Percentiles rank a stretch among this genome's conserved stretches.
Conservation (phyloP, 1,284 basidiomycete species). For the Trichosporon inkin region DNA sequence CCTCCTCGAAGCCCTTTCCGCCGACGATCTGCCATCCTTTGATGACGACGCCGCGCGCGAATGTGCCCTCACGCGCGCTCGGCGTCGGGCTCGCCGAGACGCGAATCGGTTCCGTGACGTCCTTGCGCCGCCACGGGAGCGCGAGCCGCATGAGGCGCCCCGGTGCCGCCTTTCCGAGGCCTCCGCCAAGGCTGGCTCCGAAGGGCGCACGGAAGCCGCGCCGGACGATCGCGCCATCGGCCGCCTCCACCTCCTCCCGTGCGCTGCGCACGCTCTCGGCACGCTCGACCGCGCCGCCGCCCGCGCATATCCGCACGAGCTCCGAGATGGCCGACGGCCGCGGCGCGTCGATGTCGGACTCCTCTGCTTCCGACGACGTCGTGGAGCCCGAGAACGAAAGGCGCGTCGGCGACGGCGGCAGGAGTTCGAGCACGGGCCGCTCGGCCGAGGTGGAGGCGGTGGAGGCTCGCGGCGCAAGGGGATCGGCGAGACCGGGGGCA, state of each 20-base stretch:
- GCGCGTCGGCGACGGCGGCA: conserved; percentile 1
- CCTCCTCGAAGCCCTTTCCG: conserved; percentile 36
- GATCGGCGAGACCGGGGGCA: background rate
- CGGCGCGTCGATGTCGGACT: background rate
- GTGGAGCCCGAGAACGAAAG: background rate
- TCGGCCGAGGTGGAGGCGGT: background rate
- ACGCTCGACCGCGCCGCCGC: conserved; percentile 2
- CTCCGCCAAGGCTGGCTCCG: background rate
- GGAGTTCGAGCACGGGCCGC: background rate
- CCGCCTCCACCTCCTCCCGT: background rate
- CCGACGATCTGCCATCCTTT: conserved; percentile 44
- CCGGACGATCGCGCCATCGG: background rate
- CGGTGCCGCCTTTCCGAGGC: too few species aligned
- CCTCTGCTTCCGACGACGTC: background rate
- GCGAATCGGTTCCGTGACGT: background rate
- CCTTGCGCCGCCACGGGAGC: background rate
- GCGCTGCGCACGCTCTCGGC: conserved; percentile 1
- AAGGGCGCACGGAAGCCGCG: background rate
- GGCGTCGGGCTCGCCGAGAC: background rate
- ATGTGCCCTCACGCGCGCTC: conserved; percentile 17
- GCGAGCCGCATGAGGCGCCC: background rate
- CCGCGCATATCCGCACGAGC: conserved; percentile 18
- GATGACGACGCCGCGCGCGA: conserved; percentile 37
- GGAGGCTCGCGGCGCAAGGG: background rate
- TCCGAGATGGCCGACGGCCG: conserved; percentile 9